Base-by-base conservation (phyloP, 495 filamentous ascomycete species). In the Xylaria sp. region DNA sequence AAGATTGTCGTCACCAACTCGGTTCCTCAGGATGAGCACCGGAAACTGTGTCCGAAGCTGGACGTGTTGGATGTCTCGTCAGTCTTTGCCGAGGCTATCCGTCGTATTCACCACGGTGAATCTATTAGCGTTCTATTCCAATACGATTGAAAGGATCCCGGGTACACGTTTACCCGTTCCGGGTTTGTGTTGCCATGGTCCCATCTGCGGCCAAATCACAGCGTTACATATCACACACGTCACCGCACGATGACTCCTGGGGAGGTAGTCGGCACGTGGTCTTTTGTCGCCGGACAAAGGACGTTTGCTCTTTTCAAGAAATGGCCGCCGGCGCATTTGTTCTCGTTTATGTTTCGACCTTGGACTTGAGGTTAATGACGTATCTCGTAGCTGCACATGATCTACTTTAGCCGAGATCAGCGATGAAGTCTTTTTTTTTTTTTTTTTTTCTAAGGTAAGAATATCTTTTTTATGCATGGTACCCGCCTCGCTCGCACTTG, bases 61-160 rank as follows among this genome's bases (percentile, higher is more conserved):
- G 94, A 97, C 80, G 93, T 98, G 61, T 79, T 98, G 73, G 97
- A 98, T 73, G 91, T 99, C 64, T 92, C 94, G 40, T 88, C 92
- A 71, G 91, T 98, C 72, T 99, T 99, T 83, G 97, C 93, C 53
- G 96, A 99, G 90, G 96, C 96, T 21, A 97, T 99, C 78, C 92
- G 96, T 62, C 88, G 96, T 55, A 97, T 99, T 63, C 96, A 98
- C 81, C 95, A 98, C 82, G 96, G 96, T 69, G 96, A 99, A 84
- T 97, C 94, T 75, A 97, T 99, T 82, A 97, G 94, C 80, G 93
- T 96, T 65, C 88, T 99, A 66, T 98, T 99, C 82, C 93, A 96
- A 83, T 93, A 96, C 75, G 93, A 97, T 80, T 91, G 85, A 85
- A 37, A 72, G 24, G 6, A 19, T 33, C 31, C 7, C 11, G 59